Conservation (phyloP, 2,329 filamentous ascomycete genomes). For the Teratosphaeriaceae sp. region DNA sequence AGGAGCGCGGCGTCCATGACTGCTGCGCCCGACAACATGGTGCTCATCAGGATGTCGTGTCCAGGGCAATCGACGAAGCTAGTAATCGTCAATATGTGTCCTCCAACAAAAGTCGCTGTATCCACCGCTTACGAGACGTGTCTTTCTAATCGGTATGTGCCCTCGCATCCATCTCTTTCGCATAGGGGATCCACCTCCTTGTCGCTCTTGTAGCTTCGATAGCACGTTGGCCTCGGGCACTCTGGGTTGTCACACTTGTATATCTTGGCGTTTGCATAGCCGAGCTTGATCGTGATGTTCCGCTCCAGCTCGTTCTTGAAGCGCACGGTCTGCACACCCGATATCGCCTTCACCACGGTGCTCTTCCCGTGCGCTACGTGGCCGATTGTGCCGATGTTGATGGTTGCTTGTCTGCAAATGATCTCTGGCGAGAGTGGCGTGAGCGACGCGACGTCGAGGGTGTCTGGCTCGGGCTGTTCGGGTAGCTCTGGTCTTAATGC, state of each 20-base stretch:
- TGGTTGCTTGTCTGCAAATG: conserved; percentile 94
- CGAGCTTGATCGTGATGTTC: conserved; percentile 99
- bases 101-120: neutral
- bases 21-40: conserved; percentile 97
- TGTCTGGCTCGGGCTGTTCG: conserved; percentile 86
- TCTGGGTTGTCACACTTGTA: conserved; percentile 94
- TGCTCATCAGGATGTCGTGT: conserved; percentile 99
- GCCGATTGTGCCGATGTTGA: conserved; percentile 98
- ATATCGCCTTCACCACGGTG: conserved; percentile 98
- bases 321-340: conserved; percentile 94
- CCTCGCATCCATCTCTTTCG: conserved; percentile 84
- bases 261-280: conserved; percentile 98
- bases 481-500: conserved; percentile 62
- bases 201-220: conserved; percentile 95
- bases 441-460: conserved; percentile 73
- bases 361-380: conserved; percentile 99
- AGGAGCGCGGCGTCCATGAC: conserved; percentile 99
- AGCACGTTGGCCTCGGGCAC: conserved; percentile 92
- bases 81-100: neutral
- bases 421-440: conserved; percentile 91
- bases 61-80: conserved; percentile 96
- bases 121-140: conserved; percentile 73
- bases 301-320: conserved; percentile 99
- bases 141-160: conserved; percentile 80
- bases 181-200: conserved; percentile 97